Evolutionary conservation across 2,329 filamentous ascomycete genomes (phyloP), one percentile per base, ranked within the genome.

Genomic region (Ceratocystis destructans): DNA sequence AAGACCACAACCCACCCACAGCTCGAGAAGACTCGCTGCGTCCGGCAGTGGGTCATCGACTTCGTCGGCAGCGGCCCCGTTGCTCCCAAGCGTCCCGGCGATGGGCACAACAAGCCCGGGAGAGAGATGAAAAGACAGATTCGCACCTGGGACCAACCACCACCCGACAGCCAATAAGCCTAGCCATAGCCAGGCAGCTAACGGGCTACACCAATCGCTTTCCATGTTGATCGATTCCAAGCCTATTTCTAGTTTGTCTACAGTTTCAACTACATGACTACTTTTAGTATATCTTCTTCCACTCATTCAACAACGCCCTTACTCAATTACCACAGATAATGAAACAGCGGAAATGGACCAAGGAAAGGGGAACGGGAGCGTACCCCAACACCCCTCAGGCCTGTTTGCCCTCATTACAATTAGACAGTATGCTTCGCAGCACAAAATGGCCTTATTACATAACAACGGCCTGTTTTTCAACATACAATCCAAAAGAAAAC

Each of bases 11-110:
- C 67, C 10, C 74, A 80, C 68, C 79, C 79, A 20, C 83, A 89
- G 71, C 71, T 85, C 6, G 77, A 79, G 33, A 92, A 89, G 74
- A 81, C 87, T 28, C 80, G 77, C 69, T 79, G 79, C 61, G 89
- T 95, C 45, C 83, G 82, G 70, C 83, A 87, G 69, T 96, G 91
- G 91, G 83, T 90, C 7, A 74, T 85, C 67, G 78, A 79, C 46
- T 94, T 93, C 74, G 84, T 95, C 3, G 79, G 28, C 28, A 33
- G 17, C 55, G 55, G 12, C 28, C 48, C 48, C 5, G 17, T 25
- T 7, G 28, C 55, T 5, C 8, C 31, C 17, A 59, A 33, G 31
- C 55, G 55, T 7, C 25, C 15, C 12, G 79, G 5, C 6, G 22
- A 33, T 53, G 22, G 3, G 22, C 15, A 45, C 25, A 57, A 44